These are phyloP conservation scores for Cryptococcus sp. DNA, from an alignment of 1,284 basidiomycete species.

Conservation along the genomic window DNA sequence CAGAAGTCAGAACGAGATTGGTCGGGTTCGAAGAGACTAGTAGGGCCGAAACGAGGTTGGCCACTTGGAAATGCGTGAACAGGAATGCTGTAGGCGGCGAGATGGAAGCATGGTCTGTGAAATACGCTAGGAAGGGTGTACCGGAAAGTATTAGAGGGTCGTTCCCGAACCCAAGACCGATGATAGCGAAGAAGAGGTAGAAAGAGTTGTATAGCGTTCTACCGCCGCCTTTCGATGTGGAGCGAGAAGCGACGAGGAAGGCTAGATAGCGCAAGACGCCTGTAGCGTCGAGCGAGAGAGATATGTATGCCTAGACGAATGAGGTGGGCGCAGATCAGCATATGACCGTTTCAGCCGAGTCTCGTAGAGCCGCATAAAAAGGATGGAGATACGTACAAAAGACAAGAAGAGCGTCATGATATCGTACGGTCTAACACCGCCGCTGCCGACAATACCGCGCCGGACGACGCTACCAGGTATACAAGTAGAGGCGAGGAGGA, in stretches of 20 bases:
- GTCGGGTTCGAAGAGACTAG: conserved; percentile 57
- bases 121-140: conserved; percentile 83
- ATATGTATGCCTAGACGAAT: conserved; percentile 75
- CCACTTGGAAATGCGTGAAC: conserved; percentile 68
- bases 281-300: conserved; percentile 82
- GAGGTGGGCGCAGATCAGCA: background rate
- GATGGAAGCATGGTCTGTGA: conserved; percentile 70
- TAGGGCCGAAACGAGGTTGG: conserved; percentile 67
- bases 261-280: conserved; percentile 85
- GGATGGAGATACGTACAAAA: conserved; percentile 56
- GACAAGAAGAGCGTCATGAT: conserved; percentile 91
- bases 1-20: conserved; percentile 56
- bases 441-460: conserved; percentile 65
- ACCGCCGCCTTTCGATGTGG: conserved; percentile 63
- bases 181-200: conserved; percentile 74
- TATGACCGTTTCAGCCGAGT: background rate
- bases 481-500: conserved; percentile 74
- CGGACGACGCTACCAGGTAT: conserved; percentile 67
- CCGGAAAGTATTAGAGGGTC: conserved; percentile 79
- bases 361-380: background rate
- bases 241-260: conserved; percentile 78
- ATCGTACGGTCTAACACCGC: conserved; percentile 84
- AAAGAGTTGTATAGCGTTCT: conserved; percentile 73
- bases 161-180: conserved; percentile 83
- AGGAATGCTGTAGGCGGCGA: conserved; percentile 65